Base-by-base conservation (phyloP, 352 stramenopile genomes). In the Pythium volutum region DNA sequence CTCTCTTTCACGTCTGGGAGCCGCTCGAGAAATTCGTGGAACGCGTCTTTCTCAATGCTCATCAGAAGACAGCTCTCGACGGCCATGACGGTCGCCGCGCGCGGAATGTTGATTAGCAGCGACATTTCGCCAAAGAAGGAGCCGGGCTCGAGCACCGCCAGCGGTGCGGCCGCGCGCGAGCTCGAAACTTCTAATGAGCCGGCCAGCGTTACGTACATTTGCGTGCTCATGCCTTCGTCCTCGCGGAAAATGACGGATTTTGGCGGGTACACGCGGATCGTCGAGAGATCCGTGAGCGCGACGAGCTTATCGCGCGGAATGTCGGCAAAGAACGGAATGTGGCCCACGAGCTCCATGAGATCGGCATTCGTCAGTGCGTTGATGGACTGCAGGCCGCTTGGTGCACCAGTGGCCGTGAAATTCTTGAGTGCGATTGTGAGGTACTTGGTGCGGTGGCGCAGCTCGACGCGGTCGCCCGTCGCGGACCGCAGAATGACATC, bases 51-150 rank as follows among this genome's bases (percentile, higher is more conserved):
- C 60, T 92, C 83, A 25, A 92, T 90, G 38, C 73, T 88, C 71
- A 92, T 83, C 18, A 92, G 67, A 69, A 92, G 85, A 42, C 81
- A 89, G 53, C 80, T 90, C 22, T 91, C 81, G 3, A 82, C 64
- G 10, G 81, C 72, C 39, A 62, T 84, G 20, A 92, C 78, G 2
- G 83, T 91, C 23, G 83, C 83, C 10, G 83, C 81, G 31, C 83
- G 77, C 3, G 83, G 83, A 48, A 89, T 89, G 55, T 89, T 88
- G 55, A 89, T 91, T 9, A 92, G 58, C 31, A 92, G 64, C 15
- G 83, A 87, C 83, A 92, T 92, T 51, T 92, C 83, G 4, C 83
- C 83, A 61, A 92, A 92, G 61, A 89, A 92, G 1, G 81, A 89
- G 9, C 83, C 83, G 2, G 83, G 67, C 18, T 83, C 77, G 0